A percentile compares a stretch with the other conserved stretches of the same genome.
phyloP scores from a whole-genome alignment of 1,284 basidiomycete species.

The Tylopilus sp. region DNA sequence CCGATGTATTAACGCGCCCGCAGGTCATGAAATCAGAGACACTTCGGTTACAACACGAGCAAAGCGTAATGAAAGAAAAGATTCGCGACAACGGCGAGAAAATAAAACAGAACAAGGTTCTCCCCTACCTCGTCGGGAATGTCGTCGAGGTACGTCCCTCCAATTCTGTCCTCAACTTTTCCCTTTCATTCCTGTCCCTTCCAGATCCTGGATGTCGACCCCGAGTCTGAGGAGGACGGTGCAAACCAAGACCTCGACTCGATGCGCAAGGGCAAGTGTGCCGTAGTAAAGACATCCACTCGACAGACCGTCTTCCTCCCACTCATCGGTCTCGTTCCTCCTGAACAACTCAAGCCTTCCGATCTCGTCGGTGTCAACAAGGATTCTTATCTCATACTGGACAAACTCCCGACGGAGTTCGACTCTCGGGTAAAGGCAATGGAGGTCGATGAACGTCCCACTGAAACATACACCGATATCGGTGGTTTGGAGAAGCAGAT shows the following conservation, averaged over 20 bases:
- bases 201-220: conserved; percentile 92
- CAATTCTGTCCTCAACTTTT: not conserved
- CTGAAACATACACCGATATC: conserved; percentile 96
- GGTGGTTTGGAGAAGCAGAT: conserved; percentile 99
- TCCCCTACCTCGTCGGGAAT: conserved; percentile 97
- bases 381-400: conserved; percentile 97
- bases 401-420: conserved; percentile 96
- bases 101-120: conserved; percentile 99
- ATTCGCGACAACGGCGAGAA: conserved; percentile 98
- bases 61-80: conserved; percentile 95
- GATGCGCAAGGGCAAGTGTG: conserved; percentile 95
- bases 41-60: conserved; percentile 88
- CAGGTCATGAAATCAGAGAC: conserved; percentile 96
- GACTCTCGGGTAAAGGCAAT: conserved; percentile 99
- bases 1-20: not conserved
- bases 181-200: conserved; percentile 4
- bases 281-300: conserved; percentile 98
- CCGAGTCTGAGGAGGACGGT: conserved; percentile 89
- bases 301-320: conserved; percentile 98
- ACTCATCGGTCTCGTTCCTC: conserved; percentile 93
- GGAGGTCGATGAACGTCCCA: conserved; percentile 99
- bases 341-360: conserved; percentile 83
- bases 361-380: conserved; percentile 99
- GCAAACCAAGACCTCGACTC: conserved; percentile 92
- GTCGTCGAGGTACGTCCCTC: conserved; percentile 78